Evolutionary conservation across 2,329 filamentous ascomycete species (phyloP), one percentile per base, ranked within the genome.

Genomic region (Elsinoe perseae): DNA sequence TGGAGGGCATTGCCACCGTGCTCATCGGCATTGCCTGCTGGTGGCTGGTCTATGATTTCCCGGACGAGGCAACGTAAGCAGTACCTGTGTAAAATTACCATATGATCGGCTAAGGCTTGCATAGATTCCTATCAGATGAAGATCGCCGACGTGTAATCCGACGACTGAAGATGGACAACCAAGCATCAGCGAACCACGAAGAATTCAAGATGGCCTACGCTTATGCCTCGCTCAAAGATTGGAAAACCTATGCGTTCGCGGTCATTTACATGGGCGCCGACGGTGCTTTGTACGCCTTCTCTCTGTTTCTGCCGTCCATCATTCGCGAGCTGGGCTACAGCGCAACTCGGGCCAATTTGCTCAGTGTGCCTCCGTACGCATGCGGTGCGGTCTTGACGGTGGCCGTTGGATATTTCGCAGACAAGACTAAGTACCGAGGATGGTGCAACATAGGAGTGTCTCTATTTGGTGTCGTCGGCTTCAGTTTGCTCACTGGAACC

Each of bases 41-140:
- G 71, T 91, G 84, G 83, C 81, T 87, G 73, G 86, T 95, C 1
- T 82, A 89, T 61, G 87, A 95, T 66, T 95, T 90, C 66, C 89
- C 89, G 0, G 84, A 86, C 60, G 78, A 87, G 57, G 88, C 87
- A 20, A 60, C 50, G 64, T 65, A n/a, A 62, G 59, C 30, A 14
- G 2, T 44, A 30, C 12, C 4, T 16, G 16, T 27, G 27, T 18
- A 18, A 34, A 21, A 14, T 7, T 9, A 81, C 68, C 53, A 46
- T 14, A 56, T 25, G 10, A 28, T 14, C 9, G 20, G 8, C 32
- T 14, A 16, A 54, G 52, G n/a, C n/a, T n/a, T n/a, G n/a, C n/a
- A n/a, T n/a, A n/a, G n/a, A 1, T 95, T 95, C 66, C 77, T 95
- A 6, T 80, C 80, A 0, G 76, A 80, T 0, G 77, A 80, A 8